These are phyloP conservation scores for Candida takata DNA, from an alignment of 805 yeast genomes.

Conservation along the genomic window DNA sequence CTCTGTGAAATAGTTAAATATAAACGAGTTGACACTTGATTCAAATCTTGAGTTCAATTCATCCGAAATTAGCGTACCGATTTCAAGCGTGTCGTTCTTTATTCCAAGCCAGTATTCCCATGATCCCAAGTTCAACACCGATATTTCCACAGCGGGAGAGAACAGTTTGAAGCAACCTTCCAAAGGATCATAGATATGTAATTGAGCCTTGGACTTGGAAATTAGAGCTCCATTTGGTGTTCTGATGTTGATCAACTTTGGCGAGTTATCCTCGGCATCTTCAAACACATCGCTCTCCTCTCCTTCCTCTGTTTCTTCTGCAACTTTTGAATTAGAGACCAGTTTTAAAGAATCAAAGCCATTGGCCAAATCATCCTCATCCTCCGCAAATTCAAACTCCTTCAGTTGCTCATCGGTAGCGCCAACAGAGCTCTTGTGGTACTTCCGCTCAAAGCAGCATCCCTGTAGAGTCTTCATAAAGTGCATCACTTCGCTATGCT, in stretches of 20 bases:
- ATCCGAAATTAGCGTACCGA: conserved; percentile 38
- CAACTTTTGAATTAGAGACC: not conserved
- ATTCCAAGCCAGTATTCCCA: conserved; percentile 52
- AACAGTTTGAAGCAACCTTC: conserved; percentile 41
- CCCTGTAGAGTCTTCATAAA: conserved; percentile 57
- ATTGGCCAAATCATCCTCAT: conserved; percentile 7
- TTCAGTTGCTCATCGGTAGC: conserved; percentile 42
- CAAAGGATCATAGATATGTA: conserved; percentile 52
- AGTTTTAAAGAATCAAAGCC: conserved; percentile 8
- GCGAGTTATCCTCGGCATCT: conserved; percentile 9
- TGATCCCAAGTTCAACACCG: conserved; percentile 37
- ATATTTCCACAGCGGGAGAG: conserved; percentile 26
- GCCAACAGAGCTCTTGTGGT: conserved; percentile 43
- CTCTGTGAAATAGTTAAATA: conserved; percentile 47
- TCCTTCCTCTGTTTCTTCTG: conserved; percentile 19
- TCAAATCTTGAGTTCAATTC: conserved; percentile 64
- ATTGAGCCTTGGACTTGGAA: conserved; percentile 12
- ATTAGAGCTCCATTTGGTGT: conserved; percentile 20
- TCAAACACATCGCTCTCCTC: conserved; percentile 26
- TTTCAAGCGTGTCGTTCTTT: conserved; percentile 20
- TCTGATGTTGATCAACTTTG: conserved; percentile 7
- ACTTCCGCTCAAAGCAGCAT: conserved; percentile 74
- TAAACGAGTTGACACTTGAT: conserved; percentile 46
- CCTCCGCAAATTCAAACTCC: conserved; percentile 45
- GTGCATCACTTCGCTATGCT: conserved; percentile 42